Base-by-base conservation (phyloP, 129 eudicot species). In the Saposhnikovia divaricata region DNA sequence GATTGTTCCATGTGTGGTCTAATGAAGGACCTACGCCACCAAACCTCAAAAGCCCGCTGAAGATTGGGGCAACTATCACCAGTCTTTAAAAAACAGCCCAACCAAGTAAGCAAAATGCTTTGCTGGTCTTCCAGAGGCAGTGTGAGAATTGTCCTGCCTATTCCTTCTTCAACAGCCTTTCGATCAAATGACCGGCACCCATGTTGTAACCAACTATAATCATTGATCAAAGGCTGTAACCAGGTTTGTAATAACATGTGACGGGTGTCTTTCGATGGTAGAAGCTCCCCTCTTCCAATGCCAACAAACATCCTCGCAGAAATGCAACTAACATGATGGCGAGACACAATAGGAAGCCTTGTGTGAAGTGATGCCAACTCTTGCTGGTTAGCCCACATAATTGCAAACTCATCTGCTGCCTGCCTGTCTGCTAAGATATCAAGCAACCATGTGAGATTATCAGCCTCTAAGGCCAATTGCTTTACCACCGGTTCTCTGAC, bases 51-150 rank as follows among this genome's bases (percentile, higher is more conserved):
- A 3, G 99, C 99, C 51, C 85, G 89, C 83, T 89, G 96, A 80
- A 95, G 96, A 89, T 95, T 95, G 46, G 97, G 99, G 86, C 97
- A 95, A 69, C 85, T 90, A 78, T 95, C 99, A 0, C 99, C 99
- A 19, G 85, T 85, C 80, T 90, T 92, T 55, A 95, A 77, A 79
- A 95, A 95, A 73, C 90, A 85, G 40, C 91, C 86, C 83, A 95
- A 75, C 99, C 99, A 95, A 77, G 87, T 81, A 0, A 95, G 92
- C 83, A 95, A 81, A 48, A 95, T 87, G 44, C 93, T 87, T 87
- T 92, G 97, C 87, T 95, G 99, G 46, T 95, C 99, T 90, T 95
- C 97, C 63, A 95, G 83, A 25, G 99, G 99, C 66, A 95, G 90
- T 12, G 99, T 95, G 39, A 95, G 83, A 43, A 95, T 92, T 1